These are phyloP conservation scores for Teratosphaeria gauchensis DNA, from an alignment of 2,329 filamentous ascomycete genomes.

Conservation along the genomic window DNA sequence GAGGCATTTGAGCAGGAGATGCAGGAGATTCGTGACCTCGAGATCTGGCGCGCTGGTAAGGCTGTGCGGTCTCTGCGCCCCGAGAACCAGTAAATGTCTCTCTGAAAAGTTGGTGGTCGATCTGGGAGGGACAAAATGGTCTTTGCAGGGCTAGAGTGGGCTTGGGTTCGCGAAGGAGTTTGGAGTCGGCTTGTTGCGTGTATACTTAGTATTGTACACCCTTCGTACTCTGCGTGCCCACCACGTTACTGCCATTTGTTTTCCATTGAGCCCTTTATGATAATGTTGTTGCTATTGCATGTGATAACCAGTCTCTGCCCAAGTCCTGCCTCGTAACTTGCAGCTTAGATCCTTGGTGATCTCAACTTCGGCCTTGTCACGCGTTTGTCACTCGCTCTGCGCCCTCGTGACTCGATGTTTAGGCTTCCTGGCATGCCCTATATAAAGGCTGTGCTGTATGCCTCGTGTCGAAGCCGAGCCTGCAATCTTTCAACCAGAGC, in stretches of 20 bases:
- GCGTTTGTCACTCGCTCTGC: background rate
- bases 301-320: background rate
- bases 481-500: background rate
- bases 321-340: background rate
- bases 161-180: background rate
- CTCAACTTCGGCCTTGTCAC: background rate
- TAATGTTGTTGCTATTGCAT: background rate
- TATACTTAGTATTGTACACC: background rate
- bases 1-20: constrained; percentile 97
- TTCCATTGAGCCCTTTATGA: background rate
- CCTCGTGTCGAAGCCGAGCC: background rate
- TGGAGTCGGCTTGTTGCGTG: background rate
- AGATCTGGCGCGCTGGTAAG: constrained; percentile 99
- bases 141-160: background rate
- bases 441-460: background rate
- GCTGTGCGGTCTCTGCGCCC: constrained; percentile 58
- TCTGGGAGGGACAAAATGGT: background rate
- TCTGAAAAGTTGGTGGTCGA: background rate
- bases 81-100: constrained; percentile 24
- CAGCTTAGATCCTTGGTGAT: background rate
- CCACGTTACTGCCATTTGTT: background rate
- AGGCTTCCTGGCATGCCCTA: background rate
- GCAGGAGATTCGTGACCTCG: constrained; percentile 92
- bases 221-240: background rate
- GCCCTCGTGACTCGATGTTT: background rate